Percentiles rank a stretch among this genome's conserved stretches.
Conservation (phyloP, 208 protist species). For the Entamoeba histolytica region DNA sequence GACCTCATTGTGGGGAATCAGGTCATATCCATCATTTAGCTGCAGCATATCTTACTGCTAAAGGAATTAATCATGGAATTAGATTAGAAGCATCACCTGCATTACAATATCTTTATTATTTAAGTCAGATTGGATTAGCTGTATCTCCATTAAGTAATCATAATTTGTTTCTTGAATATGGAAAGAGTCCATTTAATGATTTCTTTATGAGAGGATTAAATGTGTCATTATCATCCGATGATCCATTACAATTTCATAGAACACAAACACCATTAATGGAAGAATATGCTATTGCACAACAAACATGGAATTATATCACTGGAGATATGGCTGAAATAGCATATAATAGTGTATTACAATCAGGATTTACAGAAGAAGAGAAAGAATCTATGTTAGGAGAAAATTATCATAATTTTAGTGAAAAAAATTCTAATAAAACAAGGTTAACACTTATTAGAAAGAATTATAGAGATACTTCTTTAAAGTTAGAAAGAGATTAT, state of each 20-base stretch:
- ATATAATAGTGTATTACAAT: not conserved
- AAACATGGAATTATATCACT: not conserved
- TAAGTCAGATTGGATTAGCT: conserved; percentile 82
- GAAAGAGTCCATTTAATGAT: conserved; percentile 74
- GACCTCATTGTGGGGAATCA: conserved; percentile 73
- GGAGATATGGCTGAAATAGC: conserved; percentile 12
- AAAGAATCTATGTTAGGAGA: conserved; percentile 20
- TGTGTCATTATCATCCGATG: conserved; percentile 1
- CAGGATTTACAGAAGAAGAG: not conserved
- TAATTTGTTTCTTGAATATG: conserved; percentile 79
- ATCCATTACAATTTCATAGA: conserved; percentile 53
- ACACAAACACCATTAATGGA: conserved; percentile 23
- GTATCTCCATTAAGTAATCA: conserved; percentile 96
- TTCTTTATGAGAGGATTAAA: not conserved
- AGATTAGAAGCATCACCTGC: conserved; percentile 38
- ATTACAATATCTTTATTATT: conserved; percentile 88
- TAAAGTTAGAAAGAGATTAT: not conserved
- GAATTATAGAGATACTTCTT: not conserved
- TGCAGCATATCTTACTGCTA: conserved; percentile 38
- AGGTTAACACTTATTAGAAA: not conserved
- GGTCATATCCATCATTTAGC: conserved; percentile 61
- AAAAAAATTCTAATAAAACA: not conserved
- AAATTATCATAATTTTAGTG: not conserved
- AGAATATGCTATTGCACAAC: conserved; percentile 8
- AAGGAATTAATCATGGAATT: conserved; percentile 69